Evolutionary conservation across 352 stramenopile species (phyloP).

Genomic region (Halophytophthora batemanensis): DNA sequence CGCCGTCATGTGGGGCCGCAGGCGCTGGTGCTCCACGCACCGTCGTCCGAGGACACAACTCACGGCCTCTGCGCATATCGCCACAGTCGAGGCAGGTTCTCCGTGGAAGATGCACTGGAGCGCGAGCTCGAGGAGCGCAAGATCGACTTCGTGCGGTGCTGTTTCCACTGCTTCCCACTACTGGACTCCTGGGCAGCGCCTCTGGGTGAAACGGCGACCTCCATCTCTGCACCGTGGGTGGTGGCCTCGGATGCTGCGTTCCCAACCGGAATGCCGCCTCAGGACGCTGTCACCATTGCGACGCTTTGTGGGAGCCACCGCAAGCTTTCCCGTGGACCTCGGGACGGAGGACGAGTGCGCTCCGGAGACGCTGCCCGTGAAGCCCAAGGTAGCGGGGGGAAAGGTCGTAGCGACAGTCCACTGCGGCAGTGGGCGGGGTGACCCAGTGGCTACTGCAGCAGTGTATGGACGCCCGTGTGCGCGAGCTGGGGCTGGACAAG

Average conservation of each 20-base stretch:
- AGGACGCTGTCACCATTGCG: constrained; percentile 30
- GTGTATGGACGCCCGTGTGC: constrained; percentile 45
- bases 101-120: constrained; percentile 41
- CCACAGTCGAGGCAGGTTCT: constrained; percentile 35
- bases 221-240: constrained; percentile 31
- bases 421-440: constrained; percentile 12
- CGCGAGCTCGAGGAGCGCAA: constrained; percentile 37
- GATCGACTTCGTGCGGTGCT: constrained; percentile 46
- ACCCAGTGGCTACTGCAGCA: constrained; percentile 49
- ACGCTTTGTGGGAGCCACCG: constrained; percentile 22
- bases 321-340: constrained; percentile 18
- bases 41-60: constrained; percentile 3
- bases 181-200: constrained; percentile 51
- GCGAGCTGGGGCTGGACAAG: constrained; percentile 30
- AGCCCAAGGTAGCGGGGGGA: neutral
- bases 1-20: constrained; percentile 45
- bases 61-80: too few relatives aligned
- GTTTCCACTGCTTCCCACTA: constrained; percentile 30
- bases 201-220: constrained; percentile 28
- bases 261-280: constrained; percentile 20
- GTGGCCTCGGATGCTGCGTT: constrained; percentile 30
- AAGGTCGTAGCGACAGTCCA: constrained; percentile 5
- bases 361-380: constrained; percentile 13
- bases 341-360: constrained; percentile 38
- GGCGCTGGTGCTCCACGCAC: constrained; percentile 28